Conservation (phyloP, 768 basidiomycete species). For the Terana coerulea region DNA sequence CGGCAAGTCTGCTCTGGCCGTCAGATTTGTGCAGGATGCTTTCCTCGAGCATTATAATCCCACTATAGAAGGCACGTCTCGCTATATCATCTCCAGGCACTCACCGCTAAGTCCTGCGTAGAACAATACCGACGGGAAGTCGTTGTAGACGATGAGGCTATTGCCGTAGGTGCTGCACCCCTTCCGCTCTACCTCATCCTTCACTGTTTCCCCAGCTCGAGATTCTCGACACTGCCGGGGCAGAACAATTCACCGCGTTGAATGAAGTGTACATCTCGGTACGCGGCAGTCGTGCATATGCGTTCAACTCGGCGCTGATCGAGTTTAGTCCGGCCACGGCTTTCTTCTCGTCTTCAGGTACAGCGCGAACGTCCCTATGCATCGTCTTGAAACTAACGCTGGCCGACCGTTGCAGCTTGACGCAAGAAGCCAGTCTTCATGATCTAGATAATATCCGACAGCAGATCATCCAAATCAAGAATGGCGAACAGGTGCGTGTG, state of each 20-base stretch:
- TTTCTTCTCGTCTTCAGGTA: conserved; percentile 84
- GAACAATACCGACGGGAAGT: conserved; percentile 69
- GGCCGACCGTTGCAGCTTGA: conserved; percentile 62
- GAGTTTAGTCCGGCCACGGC: conserved; percentile 57
- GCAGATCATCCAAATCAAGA: conserved; percentile 79
- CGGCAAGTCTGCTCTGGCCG: conserved; percentile 83
- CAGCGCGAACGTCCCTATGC: conserved; percentile 1
- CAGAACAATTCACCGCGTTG: conserved; percentile 79
- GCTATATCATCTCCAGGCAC: neutral
- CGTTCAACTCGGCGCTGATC: conserved; percentile 7
- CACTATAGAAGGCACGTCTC: conserved; percentile 69
- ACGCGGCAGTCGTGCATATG: conserved; percentile 9
- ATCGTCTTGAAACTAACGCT: neutral
- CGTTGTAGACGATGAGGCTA: conserved; percentile 60
- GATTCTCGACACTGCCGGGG: conserved; percentile 79
- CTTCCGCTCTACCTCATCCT: conserved; percentile 5
- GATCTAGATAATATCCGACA: conserved; percentile 79
- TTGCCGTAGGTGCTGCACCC: conserved; percentile 43
- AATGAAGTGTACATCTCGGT: conserved; percentile 85
- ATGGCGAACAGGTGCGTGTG: conserved; percentile 50
- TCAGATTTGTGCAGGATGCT: conserved; percentile 68
- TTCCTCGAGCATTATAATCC: conserved; percentile 80
- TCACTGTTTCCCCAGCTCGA: conserved; percentile 51
- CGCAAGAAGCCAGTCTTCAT: conserved; percentile 74
- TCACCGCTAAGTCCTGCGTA: conserved; percentile 25